Evolutionary conservation across 129 eudicot species (phyloP), one percentile per base, ranked within the genome.

Genomic region (Flaveria trinervia): DNA sequence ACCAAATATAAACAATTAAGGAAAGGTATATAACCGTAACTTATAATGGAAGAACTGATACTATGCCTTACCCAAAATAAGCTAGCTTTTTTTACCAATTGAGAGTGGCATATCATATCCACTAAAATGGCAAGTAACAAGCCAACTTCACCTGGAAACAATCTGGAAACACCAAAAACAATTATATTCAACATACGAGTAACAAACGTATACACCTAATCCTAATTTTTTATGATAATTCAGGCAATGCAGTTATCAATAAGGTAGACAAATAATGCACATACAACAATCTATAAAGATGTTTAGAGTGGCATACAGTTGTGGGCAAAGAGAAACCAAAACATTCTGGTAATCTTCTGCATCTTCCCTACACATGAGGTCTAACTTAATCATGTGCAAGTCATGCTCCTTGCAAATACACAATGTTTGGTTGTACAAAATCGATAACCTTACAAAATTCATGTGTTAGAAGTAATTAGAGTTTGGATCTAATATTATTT

Each of bases 241-340:
- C 49, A 75, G n/a, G 22, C 57, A 28, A 28, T 28, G 33, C 33
- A 28, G 4, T 28, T 28, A 28, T 28, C 33, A 3, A 28, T 28
- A 28, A 28, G 33, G 4, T 28, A 28, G 33, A 28, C 4, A 28
- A 28, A 28, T 28, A 28, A 28, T 28, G 33, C 33, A 28, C 33
- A 28, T 28, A 39, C 14, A 4, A 44, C 56, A 41, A 43, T 23
- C 16, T 60, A 48, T 49, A 16, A 26, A 23, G 46, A 68, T 44
- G 64, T 50, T 56, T 67, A 23, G 46, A 68, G 68, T 25, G 22
- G 71, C 97, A 67, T 91, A 94, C 99, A 77, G 92, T 84, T 55
- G 92, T 87, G 36, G 97, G 99, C 83, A 86, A 46, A 44, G 81
- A 65, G 73, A 91, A 76, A 76, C 22, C 73, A 80, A 94, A 91